Evolutionary conservation across 768 basidiomycete species (phyloP), one percentile per base, ranked within the genome.

Genomic region (Pleurotus platypus): DNA sequence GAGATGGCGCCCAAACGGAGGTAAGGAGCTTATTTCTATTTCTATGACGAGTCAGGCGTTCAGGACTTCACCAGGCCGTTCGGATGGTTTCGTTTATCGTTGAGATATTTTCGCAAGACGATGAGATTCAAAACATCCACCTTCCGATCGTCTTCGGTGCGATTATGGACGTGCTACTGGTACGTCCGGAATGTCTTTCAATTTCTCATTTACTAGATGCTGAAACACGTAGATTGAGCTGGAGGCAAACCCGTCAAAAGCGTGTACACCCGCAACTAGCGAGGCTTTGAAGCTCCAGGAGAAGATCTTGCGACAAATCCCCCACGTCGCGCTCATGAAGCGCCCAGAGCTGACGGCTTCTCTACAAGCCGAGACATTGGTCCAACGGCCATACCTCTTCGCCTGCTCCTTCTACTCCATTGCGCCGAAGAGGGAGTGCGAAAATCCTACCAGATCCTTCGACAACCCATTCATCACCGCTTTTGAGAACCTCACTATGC

Each of bases 111-210:
- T 40, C 49, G 1, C 90, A 92, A 63, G 96, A 98, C 62, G 94
- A 98, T 59, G 96, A 97, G 66, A 82, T 91, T 22, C 85, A 83
- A 64, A 81, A 75, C 2, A 76, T 94, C 26, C 92, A 96, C 69
- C 72, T 94, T 9, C 94, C 96, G 0, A 70, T 94, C 43, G 75
- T 93, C 12, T 87, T 95, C 57, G 75, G 84, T 2, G 85, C 83
- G 5, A 74, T 92, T 43, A 66, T 88, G 40, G 87, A 92, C 59
- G 64, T 80, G 4, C 60, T 92, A 35, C 72, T 82, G 60, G 92
- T 94, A 68, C 69, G 78, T 49, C 46, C 5, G 42, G 7, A 45
- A n/a, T 35, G 30, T 11, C 30, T 4, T 35, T 35, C 30, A 35
- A 11, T 11, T 35, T 35, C 30, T 35, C 30, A 3, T 11, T 35